Evolutionary conservation across 805 yeast species (phyloP), one percentile per base, ranked within the genome.

Genomic region (Saturnispora halmiae): DNA sequence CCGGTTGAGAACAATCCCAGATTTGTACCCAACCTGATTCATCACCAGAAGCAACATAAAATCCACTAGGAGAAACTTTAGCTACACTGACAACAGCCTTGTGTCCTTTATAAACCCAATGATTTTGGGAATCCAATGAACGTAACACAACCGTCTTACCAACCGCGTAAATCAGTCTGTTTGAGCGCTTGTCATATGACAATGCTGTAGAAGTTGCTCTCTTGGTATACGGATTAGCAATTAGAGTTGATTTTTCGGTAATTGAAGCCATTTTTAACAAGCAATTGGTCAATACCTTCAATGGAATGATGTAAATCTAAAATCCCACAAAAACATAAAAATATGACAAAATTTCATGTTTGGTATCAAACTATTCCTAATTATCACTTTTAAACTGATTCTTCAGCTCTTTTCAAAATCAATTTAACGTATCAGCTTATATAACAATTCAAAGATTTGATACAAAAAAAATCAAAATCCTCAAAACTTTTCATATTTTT

Each of bases 41-140:
- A 56, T 90, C 98, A 35, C 95, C 97, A 3, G 94, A 81, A 2
- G 95, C 96, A 24, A 90, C 66, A 61, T 84, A 90, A 60, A 70
- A 81, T 1, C 98, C 96, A 10, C 87, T 78, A 1, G 97, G 95
- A 1, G 95, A 69, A 59, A 92, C 86, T 35, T 75, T 73, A 13
- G 92, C 96, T 3, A 80, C 94, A 0, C 95, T 82, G 30, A 94
- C 85, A 18, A 73, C 63, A 31, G 67, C 66, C 27, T 71, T 70
- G 60, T 90, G 97, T 35, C 75, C 79, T 8, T 72, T 72, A 64
- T 81, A 90, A 13, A 46, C 42, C 47, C 45, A 46, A 9, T 75
- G 63, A 27, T 63, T 53, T 3, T 82, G 75, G n/a, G 66, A 59
- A 25, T 69, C 66, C 34, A 86, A 70, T 2, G 81, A 73, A 46